These are phyloP conservation scores for Taphrina flavorubra DNA, from an alignment of 1,139 yeast species.

Conservation along the genomic window DNA sequence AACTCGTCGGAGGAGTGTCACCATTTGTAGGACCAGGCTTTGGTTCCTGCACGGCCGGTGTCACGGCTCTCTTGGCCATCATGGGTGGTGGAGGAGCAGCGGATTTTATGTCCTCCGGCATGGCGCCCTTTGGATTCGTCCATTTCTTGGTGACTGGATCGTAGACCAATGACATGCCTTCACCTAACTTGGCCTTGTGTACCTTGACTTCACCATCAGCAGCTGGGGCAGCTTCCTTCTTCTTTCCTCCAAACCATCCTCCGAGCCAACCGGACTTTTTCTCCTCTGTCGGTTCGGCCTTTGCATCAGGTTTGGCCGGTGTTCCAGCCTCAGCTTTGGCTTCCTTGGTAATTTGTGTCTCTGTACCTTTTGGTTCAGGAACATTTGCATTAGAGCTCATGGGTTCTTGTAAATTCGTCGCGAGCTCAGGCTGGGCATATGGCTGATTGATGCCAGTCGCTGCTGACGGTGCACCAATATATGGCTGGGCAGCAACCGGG, in stretches of 20 bases:
- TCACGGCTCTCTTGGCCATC: constrained; percentile 9
- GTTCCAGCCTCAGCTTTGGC: background rate
- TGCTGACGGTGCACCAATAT: background rate
- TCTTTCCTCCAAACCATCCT: constrained; percentile 62
- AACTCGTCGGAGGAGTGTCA: background rate
- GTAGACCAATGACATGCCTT: constrained; percentile 71
- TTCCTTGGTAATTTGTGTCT: background rate
- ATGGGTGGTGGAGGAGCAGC: constrained; percentile 81
- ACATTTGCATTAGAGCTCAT: background rate
- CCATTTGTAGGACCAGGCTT: constrained; percentile 43
- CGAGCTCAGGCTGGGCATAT: background rate
- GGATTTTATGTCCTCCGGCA: constrained; percentile 59
- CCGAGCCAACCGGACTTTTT: constrained; percentile 46
- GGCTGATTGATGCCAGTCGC: background rate
- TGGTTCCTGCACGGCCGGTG: constrained; percentile 53
- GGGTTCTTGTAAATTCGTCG: background rate
- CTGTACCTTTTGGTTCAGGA: background rate
- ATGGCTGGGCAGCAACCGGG: background rate
- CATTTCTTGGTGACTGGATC: constrained; percentile 87
- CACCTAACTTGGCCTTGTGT: constrained; percentile 84
- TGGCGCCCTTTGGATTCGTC: constrained; percentile 65
- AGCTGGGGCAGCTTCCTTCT: constrained; percentile 43
- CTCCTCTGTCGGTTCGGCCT: constrained; percentile 44
- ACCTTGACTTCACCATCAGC: constrained; percentile 62
- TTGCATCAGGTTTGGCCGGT: constrained; percentile 22